A percentile compares a stretch with the other conserved stretches of the same genome.
These are phyloP conservation scores for Pontederia crassipes DNA, from an alignment of 176 grass and related monocot species.

Conservation along the genomic window DNA sequence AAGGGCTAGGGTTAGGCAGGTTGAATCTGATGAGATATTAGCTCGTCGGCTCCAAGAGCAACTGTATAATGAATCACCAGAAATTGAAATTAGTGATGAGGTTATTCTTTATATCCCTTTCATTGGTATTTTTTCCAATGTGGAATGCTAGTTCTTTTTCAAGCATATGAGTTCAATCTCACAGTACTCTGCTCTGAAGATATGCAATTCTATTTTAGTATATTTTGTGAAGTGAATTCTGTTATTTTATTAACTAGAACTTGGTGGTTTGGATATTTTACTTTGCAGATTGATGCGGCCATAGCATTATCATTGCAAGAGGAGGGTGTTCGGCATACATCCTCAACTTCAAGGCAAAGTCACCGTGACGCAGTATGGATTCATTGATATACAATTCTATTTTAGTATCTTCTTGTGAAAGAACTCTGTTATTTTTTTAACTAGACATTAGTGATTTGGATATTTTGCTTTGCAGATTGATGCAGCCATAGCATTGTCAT, in stretches of 20 bases:
- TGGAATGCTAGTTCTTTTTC: background rate
- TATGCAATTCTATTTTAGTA: constrained; percentile 7
- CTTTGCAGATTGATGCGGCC: constrained; percentile 47
- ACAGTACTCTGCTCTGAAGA: background rate
- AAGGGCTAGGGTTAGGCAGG: constrained; percentile 31
- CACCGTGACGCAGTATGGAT: background rate
- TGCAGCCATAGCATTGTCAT: constrained; percentile 62
- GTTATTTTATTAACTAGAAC: background rate
- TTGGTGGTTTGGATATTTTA: background rate
- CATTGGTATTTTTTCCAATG: constrained; percentile 13
- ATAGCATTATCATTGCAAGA: constrained; percentile 62
- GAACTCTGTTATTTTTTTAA: background rate
- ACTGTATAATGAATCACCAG: constrained; percentile 44
- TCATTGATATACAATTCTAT: no score
- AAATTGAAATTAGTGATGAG: constrained; percentile 26
- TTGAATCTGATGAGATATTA: constrained; percentile 60
- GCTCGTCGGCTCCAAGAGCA: constrained; percentile 60
- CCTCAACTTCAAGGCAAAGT: constrained; percentile 27
- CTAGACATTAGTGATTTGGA: background rate
- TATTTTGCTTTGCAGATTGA: constrained; percentile 53
- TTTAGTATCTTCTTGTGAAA: background rate
- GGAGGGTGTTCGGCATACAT: constrained; percentile 28
- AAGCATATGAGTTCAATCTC: background rate
- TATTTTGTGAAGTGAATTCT: background rate
- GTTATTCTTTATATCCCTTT: constrained; percentile 35